Conservation (phyloP, 2,329 filamentous ascomycete species). For the Trichoderma koningiopsis region DNA sequence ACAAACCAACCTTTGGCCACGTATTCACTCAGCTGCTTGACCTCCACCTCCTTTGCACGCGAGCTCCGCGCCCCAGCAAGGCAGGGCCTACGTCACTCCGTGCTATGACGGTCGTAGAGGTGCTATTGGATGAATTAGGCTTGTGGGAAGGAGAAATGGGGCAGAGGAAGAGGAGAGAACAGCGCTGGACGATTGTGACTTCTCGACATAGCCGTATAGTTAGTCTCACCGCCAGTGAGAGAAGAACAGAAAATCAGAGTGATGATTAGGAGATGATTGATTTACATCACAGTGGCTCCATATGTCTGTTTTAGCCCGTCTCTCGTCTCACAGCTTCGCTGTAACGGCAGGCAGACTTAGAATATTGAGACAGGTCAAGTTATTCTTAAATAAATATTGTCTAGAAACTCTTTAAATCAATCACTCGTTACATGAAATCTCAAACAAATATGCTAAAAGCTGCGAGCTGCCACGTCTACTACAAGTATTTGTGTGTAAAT, state of each 20-base stretch:
- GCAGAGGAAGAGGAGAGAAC: slow-evolving; percentile 46
- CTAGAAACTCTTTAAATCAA: background rate
- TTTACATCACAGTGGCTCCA: background rate
- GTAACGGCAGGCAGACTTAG: background rate
- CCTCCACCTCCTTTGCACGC: slow-evolving; percentile 55
- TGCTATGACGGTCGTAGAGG: slow-evolving; percentile 52
- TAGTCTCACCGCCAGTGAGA: slow-evolving; percentile 39
- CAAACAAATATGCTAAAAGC: slow-evolving; percentile 10
- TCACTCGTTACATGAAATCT: background rate
- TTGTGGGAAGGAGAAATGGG: slow-evolving; percentile 45
- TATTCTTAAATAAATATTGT: background rate
- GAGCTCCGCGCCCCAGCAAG: slow-evolving; percentile 38
- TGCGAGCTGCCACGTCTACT: slow-evolving; percentile 11
- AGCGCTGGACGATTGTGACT: slow-evolving; percentile 56
- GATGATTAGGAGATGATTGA: background rate
- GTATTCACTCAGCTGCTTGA: slow-evolving; percentile 58
- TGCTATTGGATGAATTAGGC: slow-evolving; percentile 54
- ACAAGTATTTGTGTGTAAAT: slow-evolving; percentile 27
- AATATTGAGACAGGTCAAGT: background rate
- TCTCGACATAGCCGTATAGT: slow-evolving; percentile 44
- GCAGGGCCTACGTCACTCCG: slow-evolving; percentile 19
- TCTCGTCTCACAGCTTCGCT: background rate
- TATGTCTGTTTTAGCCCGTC: background rate
- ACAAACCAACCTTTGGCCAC: slow-evolving; percentile 56
- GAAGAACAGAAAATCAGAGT: background rate